Evolutionary conservation across 176 grass and related monocot genomes (phyloP).

Genomic region (Lolium multiflorum): DNA sequence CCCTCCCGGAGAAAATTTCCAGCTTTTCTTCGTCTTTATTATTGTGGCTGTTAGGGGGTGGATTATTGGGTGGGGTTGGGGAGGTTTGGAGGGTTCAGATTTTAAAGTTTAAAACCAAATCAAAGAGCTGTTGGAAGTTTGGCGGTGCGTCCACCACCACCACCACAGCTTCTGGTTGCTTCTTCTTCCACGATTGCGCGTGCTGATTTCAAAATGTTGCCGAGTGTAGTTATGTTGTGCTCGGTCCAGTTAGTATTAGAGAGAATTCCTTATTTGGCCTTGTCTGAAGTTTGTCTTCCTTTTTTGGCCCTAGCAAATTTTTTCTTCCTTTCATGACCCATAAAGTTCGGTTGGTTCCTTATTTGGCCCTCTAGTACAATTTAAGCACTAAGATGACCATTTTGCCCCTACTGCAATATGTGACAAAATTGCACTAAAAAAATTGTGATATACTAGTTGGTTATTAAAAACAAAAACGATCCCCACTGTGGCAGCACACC

Average conservation of each 20-base stretch:
- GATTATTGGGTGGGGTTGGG: slow-evolving; percentile 61
- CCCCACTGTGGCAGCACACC: too few relatives aligned
- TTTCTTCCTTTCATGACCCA: too few relatives aligned
- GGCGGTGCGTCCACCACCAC: slow-evolving; percentile 49
- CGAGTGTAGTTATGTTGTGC: background rate
- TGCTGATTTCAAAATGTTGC: background rate
- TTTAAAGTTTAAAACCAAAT: slow-evolving; percentile 43
- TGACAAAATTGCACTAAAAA: too few relatives aligned
- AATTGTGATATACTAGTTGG: too few relatives aligned
- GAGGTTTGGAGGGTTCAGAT: slow-evolving; percentile 46
- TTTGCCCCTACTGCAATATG: too few relatives aligned
- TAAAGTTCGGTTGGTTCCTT: too few relatives aligned
- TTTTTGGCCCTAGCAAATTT: too few relatives aligned
- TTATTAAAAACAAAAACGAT: too few relatives aligned
- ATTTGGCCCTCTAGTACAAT: too few relatives aligned
- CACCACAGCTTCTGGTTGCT: slow-evolving; percentile 51
- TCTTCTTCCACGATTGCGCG: slow-evolving; percentile 46
- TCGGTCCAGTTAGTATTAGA: background rate
- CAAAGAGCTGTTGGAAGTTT: slow-evolving; percentile 36
- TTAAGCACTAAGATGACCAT: too few relatives aligned
- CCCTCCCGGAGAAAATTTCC: slow-evolving; percentile 9
- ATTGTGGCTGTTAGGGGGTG: slow-evolving; percentile 22
- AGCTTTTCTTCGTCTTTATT: slow-evolving; percentile 23
- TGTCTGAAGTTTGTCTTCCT: too few relatives aligned
- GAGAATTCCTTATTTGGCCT: too few relatives aligned